Base-by-base conservation (phyloP, 2,329 filamentous ascomycete genomes). In the Helminthosporium solani region DNA sequence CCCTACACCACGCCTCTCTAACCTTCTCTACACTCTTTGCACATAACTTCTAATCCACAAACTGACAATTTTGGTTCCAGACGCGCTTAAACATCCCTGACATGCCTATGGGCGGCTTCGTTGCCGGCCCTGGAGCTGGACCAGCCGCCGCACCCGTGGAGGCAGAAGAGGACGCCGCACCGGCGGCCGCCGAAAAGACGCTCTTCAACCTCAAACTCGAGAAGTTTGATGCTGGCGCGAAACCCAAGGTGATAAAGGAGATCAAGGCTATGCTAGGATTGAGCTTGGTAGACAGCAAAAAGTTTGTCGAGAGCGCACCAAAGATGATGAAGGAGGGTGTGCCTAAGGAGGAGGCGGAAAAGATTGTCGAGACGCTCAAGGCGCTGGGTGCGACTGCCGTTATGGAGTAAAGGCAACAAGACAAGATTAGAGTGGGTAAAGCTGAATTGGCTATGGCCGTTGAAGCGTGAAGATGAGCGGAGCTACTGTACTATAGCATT, bases 171-270 rank as follows among this genome's bases (percentile, higher is more conserved):
- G 90, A 96, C 68, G 91, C 94, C 50, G 88, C 88, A 1, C 90
- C 92, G 28, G 88, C 90, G 2, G 87, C 86, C 31, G 86, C 90
- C 60, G 90, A 94, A 73, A 96, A 97, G 83, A 97, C 92, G 3
- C 82, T 99, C 52, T 99, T 99, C 82, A 96, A 87, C 72, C 75
- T 99, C 57, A 97, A 96, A 79, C 85, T 99, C 54, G 81, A 88
- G 73, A 87, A 86, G 28, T 95, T 97, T 71, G 95, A 99, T 42
- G 80, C 90, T 21, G 80, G 76, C 40, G 78, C 92, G 56, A 99
- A 99, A 81, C 90, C 95, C 65, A 99, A 99, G 87, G 80, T 99
- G 65, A 99, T 99, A 82, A 99, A 99, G 83, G 94, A 99, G 79
- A 82, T 99, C 78, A 99, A 99, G 85, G 85, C 84, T 67, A 81